Percentiles rank a stretch among this genome's conserved stretches.
Conservation (phyloP, 345 rosid species). For the Arabidopsis suecica region DNA sequence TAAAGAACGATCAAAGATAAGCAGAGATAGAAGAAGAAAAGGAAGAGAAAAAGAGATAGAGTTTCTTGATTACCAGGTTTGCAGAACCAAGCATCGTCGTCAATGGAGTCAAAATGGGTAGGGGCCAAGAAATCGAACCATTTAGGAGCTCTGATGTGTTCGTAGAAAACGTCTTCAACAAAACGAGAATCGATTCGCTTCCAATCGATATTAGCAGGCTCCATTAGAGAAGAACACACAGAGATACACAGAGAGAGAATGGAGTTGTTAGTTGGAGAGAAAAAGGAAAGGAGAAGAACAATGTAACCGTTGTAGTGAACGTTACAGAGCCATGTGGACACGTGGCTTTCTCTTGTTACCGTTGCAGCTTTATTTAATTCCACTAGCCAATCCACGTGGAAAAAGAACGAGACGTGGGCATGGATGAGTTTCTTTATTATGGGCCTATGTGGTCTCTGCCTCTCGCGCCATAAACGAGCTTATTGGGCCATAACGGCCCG, state of each 20-base stretch:
- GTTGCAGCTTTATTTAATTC: slow-evolving; percentile 44
- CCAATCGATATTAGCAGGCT: slow-evolving; percentile 96
- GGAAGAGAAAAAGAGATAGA: neutral
- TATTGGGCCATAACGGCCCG: neutral
- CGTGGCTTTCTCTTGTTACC: slow-evolving; percentile 46
- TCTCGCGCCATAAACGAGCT: neutral
- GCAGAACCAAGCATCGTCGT: slow-evolving; percentile 85
- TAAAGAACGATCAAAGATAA: neutral
- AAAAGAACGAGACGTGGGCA: neutral
- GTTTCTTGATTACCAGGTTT: slow-evolving; percentile 58
- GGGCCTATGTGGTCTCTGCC: neutral
- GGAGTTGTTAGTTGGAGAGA: slow-evolving; percentile 33
- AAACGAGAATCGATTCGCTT: slow-evolving; percentile 73
- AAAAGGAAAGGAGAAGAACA: slow-evolving; percentile 31
- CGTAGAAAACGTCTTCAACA: slow-evolving; percentile 72
- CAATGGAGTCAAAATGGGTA: slow-evolving; percentile 36
- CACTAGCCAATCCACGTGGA: slow-evolving; percentile 22
- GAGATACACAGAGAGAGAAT: slow-evolving; percentile 18
- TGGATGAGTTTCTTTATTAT: neutral
- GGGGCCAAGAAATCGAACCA: slow-evolving; percentile 80
- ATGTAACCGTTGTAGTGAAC: slow-evolving; percentile 52
- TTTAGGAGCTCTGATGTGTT: slow-evolving; percentile 83
- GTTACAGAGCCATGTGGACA: slow-evolving; percentile 33
- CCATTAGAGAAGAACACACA: slow-evolving; percentile 54
- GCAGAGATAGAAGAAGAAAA: neutral